Conservation (phyloP, 2,329 filamentous ascomycete genomes). For the Pseudogymnoascus sp. region DNA sequence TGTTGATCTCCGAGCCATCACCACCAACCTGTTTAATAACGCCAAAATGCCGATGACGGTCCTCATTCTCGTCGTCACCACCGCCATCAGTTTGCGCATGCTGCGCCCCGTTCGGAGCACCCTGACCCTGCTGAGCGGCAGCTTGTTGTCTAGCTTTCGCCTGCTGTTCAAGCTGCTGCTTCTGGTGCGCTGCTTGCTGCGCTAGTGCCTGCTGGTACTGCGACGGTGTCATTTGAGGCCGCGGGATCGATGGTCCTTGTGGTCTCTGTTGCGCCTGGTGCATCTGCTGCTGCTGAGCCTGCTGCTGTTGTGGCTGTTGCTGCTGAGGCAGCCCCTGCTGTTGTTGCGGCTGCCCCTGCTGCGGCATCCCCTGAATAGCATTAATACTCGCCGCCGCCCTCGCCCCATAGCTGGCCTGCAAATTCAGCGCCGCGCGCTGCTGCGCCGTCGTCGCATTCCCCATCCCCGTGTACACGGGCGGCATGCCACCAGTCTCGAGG, state of each 20-base stretch:
- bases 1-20: constrained; percentile 45
- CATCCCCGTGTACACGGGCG: constrained; percentile 9
- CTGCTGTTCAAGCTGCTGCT: constrained; percentile 26
- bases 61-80: constrained; percentile 46
- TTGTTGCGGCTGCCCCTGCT: constrained; percentile 25
- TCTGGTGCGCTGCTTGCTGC: constrained; percentile 27
- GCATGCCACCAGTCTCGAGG: constrained; percentile 20
- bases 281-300: constrained; percentile 22
- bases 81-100: constrained; percentile 70
- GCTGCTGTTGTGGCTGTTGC: constrained; percentile 26
- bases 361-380: constrained; percentile 40
- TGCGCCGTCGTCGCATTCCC: constrained; percentile 37
- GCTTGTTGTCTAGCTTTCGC: constrained; percentile 10
- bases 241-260: constrained; percentile 17
- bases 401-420: constrained; percentile 53
- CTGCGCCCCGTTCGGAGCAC: constrained; percentile 34
- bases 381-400: constrained; percentile 60
- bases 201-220: constrained; percentile 22
- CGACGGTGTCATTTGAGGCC: constrained; percentile 11
- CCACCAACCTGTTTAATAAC: constrained; percentile 51
- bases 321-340: constrained; percentile 24
- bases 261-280: constrained; percentile 18
- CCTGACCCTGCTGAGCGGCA: constrained; percentile 25
- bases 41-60: constrained; percentile 32
- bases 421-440: constrained; percentile 47